A percentile compares a stretch with the other conserved stretches of the same genome.
These are phyloP conservation scores for Zoysia japonica DNA, from an alignment of 176 grass and related monocot species.

Conservation along the genomic window DNA sequence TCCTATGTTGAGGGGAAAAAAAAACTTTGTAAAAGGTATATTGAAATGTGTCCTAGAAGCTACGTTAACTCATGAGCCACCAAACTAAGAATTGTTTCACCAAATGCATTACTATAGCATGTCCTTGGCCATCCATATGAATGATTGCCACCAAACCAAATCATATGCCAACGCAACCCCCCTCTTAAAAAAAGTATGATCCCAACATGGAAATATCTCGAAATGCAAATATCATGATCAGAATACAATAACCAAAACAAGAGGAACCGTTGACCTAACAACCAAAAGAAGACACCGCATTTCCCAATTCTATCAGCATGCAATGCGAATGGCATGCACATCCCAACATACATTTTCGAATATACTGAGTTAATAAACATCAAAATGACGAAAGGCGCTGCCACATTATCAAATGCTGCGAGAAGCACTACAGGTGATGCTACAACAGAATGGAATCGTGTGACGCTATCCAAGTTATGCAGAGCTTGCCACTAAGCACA, in stretches of 20 bases:
- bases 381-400: not conserved
- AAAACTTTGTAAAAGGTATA: not conserved
- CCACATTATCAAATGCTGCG: not conserved
- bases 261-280: slow-evolving; percentile 12
- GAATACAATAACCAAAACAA: slow-evolving; percentile 26
- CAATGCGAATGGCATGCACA: not conserved
- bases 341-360: not conserved
- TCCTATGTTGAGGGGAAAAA: not conserved
- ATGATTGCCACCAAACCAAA: slow-evolving; percentile 41
- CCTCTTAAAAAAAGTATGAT: slow-evolving; percentile 30
- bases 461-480: not conserved
- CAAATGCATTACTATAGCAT: not conserved
- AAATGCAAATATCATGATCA: slow-evolving; percentile 29
- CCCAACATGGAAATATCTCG: slow-evolving; percentile 37
- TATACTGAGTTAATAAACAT: not conserved
- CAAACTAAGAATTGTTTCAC: not conserved
- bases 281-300: not conserved
- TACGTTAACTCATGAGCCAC: not conserved
- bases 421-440: not conserved
- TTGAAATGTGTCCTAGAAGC: slow-evolving; percentile 1
- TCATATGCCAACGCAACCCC: not conserved
- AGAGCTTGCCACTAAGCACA: not conserved
- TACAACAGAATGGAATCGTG: not conserved
- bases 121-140: slow-evolving; percentile 2
- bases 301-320: not conserved